phyloP scores from a whole-genome alignment of 1,284 basidiomycete species.

The Peniophora sp. region DNA sequence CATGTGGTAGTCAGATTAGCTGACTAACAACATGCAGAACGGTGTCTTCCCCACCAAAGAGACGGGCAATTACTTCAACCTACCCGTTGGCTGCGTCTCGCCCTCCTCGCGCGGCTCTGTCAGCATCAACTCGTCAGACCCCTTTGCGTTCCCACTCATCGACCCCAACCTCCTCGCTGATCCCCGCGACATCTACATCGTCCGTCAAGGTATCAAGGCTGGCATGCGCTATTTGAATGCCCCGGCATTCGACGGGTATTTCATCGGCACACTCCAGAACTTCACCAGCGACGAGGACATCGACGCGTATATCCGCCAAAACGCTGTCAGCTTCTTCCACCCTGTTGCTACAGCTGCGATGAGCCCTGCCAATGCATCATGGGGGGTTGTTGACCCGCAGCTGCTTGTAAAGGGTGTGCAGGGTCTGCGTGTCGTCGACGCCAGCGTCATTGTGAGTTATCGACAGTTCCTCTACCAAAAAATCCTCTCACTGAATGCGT shows the following conservation, averaged over 20 bases:
- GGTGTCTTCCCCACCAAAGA: neutral
- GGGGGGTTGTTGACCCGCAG: slow-evolving; percentile 30
- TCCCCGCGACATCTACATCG: neutral
- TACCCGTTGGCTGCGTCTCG: slow-evolving; percentile 15
- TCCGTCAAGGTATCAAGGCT: slow-evolving; percentile 15
- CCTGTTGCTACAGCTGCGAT: slow-evolving; percentile 53
- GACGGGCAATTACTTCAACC: neutral
- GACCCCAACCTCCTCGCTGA: slow-evolving; percentile 31
- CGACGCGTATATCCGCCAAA: slow-evolving; percentile 29
- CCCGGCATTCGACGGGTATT: slow-evolving; percentile 17
- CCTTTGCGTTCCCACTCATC: slow-evolving; percentile 33
- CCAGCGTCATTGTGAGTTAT: slow-evolving; percentile 48
- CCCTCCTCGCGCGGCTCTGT: slow-evolving; percentile 36
- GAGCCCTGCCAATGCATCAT: slow-evolving; percentile 34
- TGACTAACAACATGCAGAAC: neutral
- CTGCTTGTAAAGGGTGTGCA: slow-evolving; percentile 28
- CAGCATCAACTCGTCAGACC: slow-evolving; percentile 29
- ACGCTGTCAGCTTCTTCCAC: slow-evolving; percentile 53
- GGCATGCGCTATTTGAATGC: slow-evolving; percentile 19
- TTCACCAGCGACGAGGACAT: slow-evolving; percentile 20
- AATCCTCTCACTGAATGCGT: too few relatives aligned
- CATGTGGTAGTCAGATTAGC: neutral
- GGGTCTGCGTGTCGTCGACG: slow-evolving; percentile 50
- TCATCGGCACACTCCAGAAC: slow-evolving; percentile 4
- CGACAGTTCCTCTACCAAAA: too few relatives aligned